Evolutionary conservation across 805 yeast genomes (phyloP), one percentile per base, ranked within the genome.

Genomic region (Wickerhamiella kurtzmanii): DNA sequence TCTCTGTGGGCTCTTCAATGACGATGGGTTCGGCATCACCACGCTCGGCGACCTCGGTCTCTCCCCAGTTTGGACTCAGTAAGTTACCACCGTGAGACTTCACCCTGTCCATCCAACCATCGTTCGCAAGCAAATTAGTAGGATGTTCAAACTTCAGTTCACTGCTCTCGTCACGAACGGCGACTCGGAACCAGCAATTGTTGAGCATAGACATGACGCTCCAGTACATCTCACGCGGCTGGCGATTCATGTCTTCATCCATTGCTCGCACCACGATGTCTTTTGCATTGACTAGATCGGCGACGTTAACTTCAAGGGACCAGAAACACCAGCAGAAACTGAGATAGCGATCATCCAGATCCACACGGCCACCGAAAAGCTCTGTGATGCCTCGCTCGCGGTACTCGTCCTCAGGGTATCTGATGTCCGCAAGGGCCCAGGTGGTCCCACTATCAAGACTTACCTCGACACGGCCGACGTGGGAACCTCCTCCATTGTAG

Each of bases 171-270:
- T 51, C 45, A 3, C 42, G 35, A n/a, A 49, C 41, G 4, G 52
- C 52, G 16, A 64, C 60, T 13, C 68, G 48, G 46, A 61, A 62
- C 67, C 67, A 63, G 66, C 68, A 63, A 42, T 64, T 64, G 44
- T 63, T 63, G 48, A 61, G 48, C 68, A 64, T 63, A 0, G 66
- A 62, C 13, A 64, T 60, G 6, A 64, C 65, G 44, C 63, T 64
- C 67, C 68, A 64, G 48, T 64, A 64, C 67, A 64, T 63, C 40
- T 61, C 59, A 47, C 66, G 55, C 8, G 68, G 68, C 46, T 64
- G 67, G 9, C 54, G 55, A 16, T 52, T 55, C 68, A 64, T 64
- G n/a, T 62, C 50, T 35, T 55, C 60, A 49, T 64, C 68, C 68
- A 64, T 64, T 0, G 58, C 66, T 43, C 68, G 56, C 3, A 64